Percentiles rank a stretch among this genome's conserved stretches.
phyloP scores from a whole-genome alignment of 352 stramenopile genomes.

The Phytophthora vignae region DNA sequence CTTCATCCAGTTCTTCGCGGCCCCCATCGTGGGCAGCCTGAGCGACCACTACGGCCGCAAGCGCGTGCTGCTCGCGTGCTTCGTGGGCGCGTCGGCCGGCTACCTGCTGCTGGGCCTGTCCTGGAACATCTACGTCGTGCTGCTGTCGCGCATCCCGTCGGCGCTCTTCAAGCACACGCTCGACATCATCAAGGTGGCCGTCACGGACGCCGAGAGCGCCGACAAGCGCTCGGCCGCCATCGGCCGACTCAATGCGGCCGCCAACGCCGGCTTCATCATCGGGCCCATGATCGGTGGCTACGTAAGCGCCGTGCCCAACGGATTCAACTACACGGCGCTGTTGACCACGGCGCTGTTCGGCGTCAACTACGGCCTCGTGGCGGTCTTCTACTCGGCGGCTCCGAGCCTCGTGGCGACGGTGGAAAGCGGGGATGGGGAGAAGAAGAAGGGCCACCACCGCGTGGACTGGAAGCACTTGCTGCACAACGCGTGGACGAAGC shows the following conservation, averaged over 20 bases:
- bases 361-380: conserved; percentile 76
- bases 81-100: conserved; percentile 63
- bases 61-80: conserved; percentile 67
- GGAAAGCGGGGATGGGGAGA: neutral
- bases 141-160: conserved; percentile 75
- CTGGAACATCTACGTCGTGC: conserved; percentile 82
- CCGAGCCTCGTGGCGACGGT: conserved; percentile 1
- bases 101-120: conserved; percentile 79
- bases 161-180: conserved; percentile 88
- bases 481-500: conserved; percentile 57
- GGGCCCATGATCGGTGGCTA: conserved; percentile 76
- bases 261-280: conserved; percentile 82
- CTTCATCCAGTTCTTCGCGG: conserved; percentile 86
- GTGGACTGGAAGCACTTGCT: conserved; percentile 50
- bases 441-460: conserved; percentile 22
- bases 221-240: conserved; percentile 51
- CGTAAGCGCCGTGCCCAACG: conserved; percentile 69
- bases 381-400: conserved; percentile 57
- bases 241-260: conserved; percentile 74
- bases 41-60: conserved; percentile 79
- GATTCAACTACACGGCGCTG: conserved; percentile 86
- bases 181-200: conserved; percentile 78
- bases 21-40: conserved; percentile 73
- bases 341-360: conserved; percentile 72
- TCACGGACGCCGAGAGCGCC: conserved; percentile 64